phyloP scores from a whole-genome alignment of 2,329 filamentous ascomycete species.

The Sarocladiaceae sp. region DNA sequence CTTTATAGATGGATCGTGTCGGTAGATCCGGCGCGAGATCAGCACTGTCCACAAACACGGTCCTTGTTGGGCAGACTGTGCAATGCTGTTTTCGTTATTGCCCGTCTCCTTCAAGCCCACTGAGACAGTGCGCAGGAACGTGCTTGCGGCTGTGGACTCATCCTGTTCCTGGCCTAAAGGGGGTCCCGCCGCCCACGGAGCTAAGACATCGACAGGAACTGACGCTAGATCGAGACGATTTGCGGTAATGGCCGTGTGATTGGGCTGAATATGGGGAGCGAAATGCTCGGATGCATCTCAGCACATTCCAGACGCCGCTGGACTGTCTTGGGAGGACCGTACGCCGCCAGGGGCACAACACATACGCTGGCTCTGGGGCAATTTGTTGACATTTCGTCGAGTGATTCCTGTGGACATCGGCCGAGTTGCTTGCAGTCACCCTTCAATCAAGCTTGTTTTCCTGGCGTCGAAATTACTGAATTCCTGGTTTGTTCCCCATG shows the following conservation, averaged over 20 bases:
- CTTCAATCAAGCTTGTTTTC: background rate
- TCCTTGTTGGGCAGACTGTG: background rate
- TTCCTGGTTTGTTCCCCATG: background rate
- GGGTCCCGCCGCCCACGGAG: background rate
- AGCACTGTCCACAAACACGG: background rate
- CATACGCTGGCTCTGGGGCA: background rate
- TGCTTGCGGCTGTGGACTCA: background rate
- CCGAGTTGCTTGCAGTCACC: background rate
- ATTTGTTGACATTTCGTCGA: background rate
- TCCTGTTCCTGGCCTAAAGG: background rate
- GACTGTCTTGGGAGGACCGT: background rate
- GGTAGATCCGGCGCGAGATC: background rate
- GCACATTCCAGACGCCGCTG: background rate
- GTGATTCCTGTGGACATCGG: background rate
- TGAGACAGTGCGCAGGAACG: slow-evolving; percentile 6
- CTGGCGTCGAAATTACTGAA: background rate
- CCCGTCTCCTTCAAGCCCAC: background rate
- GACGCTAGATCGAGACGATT: background rate
- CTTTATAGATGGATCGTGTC: slow-evolving; percentile 3
- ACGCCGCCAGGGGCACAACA: background rate
- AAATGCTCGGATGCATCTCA: background rate
- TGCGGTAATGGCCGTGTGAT: background rate
- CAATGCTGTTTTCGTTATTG: background rate
- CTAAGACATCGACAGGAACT: slow-evolving; percentile 10
- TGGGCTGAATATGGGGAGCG: background rate